Evolutionary conservation across 139 green algal genomes (phyloP).

Genomic region (Ulvella scutata): DNA sequence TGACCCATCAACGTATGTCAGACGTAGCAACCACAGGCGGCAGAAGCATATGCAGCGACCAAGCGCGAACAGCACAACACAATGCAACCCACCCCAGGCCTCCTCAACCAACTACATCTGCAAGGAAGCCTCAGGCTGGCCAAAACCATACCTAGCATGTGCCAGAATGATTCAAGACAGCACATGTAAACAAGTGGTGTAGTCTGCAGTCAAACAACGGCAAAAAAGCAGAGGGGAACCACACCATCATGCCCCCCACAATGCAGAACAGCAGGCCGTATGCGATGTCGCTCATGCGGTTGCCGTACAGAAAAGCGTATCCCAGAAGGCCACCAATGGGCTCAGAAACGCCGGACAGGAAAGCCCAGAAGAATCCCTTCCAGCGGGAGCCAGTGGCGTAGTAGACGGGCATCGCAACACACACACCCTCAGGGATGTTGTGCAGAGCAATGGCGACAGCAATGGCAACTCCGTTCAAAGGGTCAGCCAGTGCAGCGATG

Average conservation of each 20-base stretch:
- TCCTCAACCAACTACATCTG: no score
- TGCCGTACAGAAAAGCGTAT: conserved; percentile 9
- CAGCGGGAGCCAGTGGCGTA: conserved; percentile 57
- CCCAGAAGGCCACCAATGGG: conserved; percentile 53
- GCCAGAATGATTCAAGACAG: not conserved
- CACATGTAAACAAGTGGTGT: not conserved
- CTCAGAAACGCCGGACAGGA: conserved; percentile 49
- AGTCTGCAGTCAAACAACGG: not conserved
- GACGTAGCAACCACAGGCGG: no score
- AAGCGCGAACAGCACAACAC: no score
- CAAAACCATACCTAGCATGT: no score
- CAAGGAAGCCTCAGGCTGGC: no score
- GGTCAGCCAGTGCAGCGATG: conserved; percentile 27
- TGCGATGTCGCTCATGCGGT: conserved; percentile 34
- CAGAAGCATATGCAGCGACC: no score
- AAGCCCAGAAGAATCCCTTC: conserved; percentile 54
- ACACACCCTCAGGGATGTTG: conserved; percentile 71
- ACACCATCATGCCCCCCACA: conserved; percentile 64
- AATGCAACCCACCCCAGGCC: no score
- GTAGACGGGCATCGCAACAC: conserved; percentile 85
- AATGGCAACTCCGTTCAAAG: conserved; percentile 32
- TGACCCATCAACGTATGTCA: no score
- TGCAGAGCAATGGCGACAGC: conserved; percentile 68
- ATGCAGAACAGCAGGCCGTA: conserved; percentile 46
- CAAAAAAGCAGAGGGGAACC: not conserved